Conservation (phyloP, 2,329 filamentous ascomycete genomes). For the Aspergillus sp. region DNA sequence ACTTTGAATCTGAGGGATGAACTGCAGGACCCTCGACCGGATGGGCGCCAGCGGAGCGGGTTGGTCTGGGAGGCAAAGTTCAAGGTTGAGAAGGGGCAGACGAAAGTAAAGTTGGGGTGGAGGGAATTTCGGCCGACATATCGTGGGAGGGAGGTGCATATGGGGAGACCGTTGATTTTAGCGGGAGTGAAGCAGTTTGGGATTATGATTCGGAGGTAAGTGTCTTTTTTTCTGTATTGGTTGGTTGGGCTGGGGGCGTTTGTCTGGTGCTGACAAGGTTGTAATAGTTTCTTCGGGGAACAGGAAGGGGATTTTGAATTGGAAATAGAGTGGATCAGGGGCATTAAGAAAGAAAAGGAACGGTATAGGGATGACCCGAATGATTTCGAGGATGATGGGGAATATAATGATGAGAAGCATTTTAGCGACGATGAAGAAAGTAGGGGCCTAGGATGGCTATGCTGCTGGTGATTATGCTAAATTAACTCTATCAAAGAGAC, state of each 20-base stretch:
- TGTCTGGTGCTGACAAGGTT: constrained; percentile 14
- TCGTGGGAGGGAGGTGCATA: constrained; percentile 65
- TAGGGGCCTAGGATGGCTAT: neutral
- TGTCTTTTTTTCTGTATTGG: neutral
- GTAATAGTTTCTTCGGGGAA: constrained; percentile 69
- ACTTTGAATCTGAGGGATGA: constrained; percentile 75
- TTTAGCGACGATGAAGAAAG: neutral
- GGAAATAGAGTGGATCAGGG: constrained; percentile 57
- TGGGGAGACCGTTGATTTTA: constrained; percentile 61
- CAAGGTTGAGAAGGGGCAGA: constrained; percentile 26
- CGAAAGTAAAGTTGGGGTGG: constrained; percentile 62
- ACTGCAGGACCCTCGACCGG: constrained; percentile 55
- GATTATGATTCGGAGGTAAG: constrained; percentile 79
- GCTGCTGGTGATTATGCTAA: neutral
- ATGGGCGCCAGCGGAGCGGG: constrained; percentile 70
- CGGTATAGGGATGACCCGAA: constrained; percentile 2
- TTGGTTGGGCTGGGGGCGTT: neutral
- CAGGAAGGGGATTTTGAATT: constrained; percentile 70
- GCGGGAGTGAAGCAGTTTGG: constrained; percentile 66
- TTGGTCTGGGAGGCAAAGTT: constrained; percentile 77
- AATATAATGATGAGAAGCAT: no score
- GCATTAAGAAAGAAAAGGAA: constrained; percentile 29
- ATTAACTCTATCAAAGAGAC: neutral
- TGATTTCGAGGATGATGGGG: neutral
- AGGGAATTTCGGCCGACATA: constrained; percentile 69